Evolutionary conservation across 257 asterid species (phyloP).

Genomic region (Perilla frutescens): DNA sequence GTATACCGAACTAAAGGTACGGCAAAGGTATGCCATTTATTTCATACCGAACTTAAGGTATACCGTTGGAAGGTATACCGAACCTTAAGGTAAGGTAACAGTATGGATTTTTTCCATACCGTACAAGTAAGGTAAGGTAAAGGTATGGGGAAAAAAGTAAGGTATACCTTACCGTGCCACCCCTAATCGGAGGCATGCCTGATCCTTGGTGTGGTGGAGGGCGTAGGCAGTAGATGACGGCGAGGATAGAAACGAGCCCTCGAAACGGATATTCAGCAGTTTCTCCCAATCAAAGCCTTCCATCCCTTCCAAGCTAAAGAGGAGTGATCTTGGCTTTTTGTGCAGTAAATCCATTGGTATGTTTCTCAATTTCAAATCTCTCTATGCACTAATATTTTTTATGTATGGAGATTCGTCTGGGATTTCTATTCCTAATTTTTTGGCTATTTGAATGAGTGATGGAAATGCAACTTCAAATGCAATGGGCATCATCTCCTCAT

Average conservation of each 20-base stretch:
- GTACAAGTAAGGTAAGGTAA: too few relatives aligned
- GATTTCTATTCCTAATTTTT: constrained; percentile 52
- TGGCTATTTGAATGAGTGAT: constrained; percentile 64
- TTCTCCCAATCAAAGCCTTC: constrained; percentile 63
- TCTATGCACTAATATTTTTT: constrained; percentile 50
- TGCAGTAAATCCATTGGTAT: constrained; percentile 71
- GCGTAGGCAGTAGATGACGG: constrained; percentile 85
- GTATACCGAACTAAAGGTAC: too few relatives aligned
- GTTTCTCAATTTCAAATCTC: constrained; percentile 60
- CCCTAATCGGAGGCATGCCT: constrained; percentile 56
- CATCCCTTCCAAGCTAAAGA: constrained; percentile 36
- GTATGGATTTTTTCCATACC: too few relatives aligned
- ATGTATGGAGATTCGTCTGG: constrained; percentile 59
- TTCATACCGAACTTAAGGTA: too few relatives aligned
- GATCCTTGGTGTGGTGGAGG: constrained; percentile 60
- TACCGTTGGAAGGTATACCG: too few relatives aligned
- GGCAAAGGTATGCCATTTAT: too few relatives aligned
- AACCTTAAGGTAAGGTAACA: too few relatives aligned
- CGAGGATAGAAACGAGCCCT: constrained; percentile 74
- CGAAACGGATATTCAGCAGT: constrained; percentile 54
- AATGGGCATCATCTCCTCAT: constrained; percentile 73
- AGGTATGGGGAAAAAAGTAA: too few relatives aligned
- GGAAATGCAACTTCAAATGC: constrained; percentile 86
- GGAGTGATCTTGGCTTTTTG: constrained; percentile 67
- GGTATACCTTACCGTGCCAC: too few relatives aligned